Conservation (phyloP, 2,329 filamentous ascomycete genomes). For the Pseudophaeomoniella oleicola region DNA sequence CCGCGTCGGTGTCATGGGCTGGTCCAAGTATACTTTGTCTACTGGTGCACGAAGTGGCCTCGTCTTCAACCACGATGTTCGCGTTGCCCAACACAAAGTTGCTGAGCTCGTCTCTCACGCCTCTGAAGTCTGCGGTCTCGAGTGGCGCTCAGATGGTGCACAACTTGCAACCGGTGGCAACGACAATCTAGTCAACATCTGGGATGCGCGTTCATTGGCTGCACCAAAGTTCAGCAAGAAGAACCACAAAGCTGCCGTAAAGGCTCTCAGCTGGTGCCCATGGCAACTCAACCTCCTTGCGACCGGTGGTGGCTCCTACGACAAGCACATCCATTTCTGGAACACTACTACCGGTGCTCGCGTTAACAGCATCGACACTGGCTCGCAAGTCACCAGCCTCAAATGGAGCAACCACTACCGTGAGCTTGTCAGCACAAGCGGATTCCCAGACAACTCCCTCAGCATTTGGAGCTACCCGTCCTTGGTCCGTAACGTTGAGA, state of each 20-base stretch:
- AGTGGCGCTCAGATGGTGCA: conserved; percentile 92
- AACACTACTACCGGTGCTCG: conserved; percentile 95
- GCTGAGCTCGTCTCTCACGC: conserved; percentile 95
- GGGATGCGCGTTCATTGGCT: conserved; percentile 85
- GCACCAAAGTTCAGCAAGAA: conserved; percentile 99
- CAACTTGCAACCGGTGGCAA: conserved; percentile 97
- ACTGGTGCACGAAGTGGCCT: conserved; percentile 89
- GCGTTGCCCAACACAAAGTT: conserved; percentile 93
- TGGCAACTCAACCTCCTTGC: conserved; percentile 97
- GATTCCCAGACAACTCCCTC: conserved; percentile 97
- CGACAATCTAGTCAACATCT: conserved; percentile 97
- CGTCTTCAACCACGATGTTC: conserved; percentile 89
- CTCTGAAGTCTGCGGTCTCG: conserved; percentile 92
- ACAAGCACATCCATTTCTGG: conserved; percentile 99
- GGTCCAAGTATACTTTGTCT: conserved; percentile 96
- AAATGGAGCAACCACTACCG: conserved; percentile 96
- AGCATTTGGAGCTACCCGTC: conserved; percentile 99
- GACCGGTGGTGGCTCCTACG: conserved; percentile 89
- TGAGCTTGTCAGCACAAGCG: conserved; percentile 93
- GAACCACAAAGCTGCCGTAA: conserved; percentile 97
- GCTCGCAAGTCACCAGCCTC: conserved; percentile 90
- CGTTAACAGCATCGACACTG: conserved; percentile 98
- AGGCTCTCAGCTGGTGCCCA: conserved; percentile 96
- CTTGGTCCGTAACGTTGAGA: conserved; percentile 92
- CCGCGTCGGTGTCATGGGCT: conserved; percentile 94